Evolutionary conservation across 805 yeast species (phyloP).

Genomic region (Yarrowia porcina): DNA sequence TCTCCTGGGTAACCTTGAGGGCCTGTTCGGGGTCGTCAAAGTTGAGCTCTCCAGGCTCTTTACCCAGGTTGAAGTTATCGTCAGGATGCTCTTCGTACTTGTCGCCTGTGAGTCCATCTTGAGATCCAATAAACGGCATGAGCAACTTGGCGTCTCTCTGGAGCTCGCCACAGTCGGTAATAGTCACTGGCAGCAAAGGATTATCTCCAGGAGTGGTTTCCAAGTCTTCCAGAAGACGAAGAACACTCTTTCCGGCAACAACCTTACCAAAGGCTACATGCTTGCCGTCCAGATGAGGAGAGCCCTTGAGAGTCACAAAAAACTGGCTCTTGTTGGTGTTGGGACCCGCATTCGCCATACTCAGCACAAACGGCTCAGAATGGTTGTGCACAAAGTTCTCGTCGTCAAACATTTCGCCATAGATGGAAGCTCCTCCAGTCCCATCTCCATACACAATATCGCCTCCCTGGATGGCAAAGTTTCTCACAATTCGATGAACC

Average conservation of each 20-base stretch:
- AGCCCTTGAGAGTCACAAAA: slow-evolving; percentile 86
- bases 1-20: background rate
- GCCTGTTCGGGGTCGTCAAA: slow-evolving; percentile 6
- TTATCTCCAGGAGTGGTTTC: slow-evolving; percentile 68
- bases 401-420: slow-evolving; percentile 69
- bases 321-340: slow-evolving; percentile 86
- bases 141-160: background rate
- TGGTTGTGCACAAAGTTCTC: slow-evolving; percentile 63
- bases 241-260: slow-evolving; percentile 73
- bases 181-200: slow-evolving; percentile 64
- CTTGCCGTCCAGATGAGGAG: slow-evolving; percentile 87
- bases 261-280: slow-evolving; percentile 98
- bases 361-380: slow-evolving; percentile 61
- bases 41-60: slow-evolving; percentile 7
- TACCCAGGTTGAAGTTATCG: slow-evolving; percentile 23
- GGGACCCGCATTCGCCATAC: slow-evolving; percentile 80
- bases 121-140: slow-evolving; percentile 13
- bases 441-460: slow-evolving; percentile 64
- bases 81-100: slow-evolving; percentile 22
- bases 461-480: slow-evolving; percentile 86
- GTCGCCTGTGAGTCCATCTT: slow-evolving; percentile 8
- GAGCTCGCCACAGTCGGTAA: slow-evolving; percentile 71
- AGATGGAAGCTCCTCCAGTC: slow-evolving; percentile 74
- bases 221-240: slow-evolving; percentile 67
- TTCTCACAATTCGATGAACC: slow-evolving; percentile 73